Percentiles rank a stretch among this genome's conserved stretches.
phyloP scores from a whole-genome alignment of 1,284 basidiomycete species.

The Coriolopsis trogii region DNA sequence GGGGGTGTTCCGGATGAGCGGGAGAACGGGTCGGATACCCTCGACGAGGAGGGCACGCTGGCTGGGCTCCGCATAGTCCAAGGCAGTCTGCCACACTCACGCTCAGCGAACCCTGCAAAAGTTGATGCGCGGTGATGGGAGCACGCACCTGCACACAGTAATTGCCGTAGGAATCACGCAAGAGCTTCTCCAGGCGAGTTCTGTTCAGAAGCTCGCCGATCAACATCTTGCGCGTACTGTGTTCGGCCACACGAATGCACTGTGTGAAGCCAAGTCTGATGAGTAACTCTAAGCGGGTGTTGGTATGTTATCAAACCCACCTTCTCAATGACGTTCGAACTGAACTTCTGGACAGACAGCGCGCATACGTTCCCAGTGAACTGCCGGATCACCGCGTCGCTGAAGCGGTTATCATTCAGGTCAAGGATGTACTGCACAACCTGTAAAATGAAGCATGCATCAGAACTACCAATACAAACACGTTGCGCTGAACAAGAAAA shows the following conservation, averaged over 20 bases:
- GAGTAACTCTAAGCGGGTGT: neutral
- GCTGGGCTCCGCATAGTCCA: conserved; percentile 91
- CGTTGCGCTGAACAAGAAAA: conserved; percentile 15
- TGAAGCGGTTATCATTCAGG: conserved; percentile 97
- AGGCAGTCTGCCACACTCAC: conserved; percentile 67
- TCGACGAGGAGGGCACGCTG: conserved; percentile 90
- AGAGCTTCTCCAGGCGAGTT: conserved; percentile 91
- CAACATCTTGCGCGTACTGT: conserved; percentile 90
- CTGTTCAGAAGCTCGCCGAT: conserved; percentile 97
- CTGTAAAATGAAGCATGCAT: conserved; percentile 40
- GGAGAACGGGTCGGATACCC: conserved; percentile 95
- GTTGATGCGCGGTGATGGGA: conserved; percentile 6
- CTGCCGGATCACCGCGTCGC: conserved; percentile 96
- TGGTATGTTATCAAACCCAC: conserved; percentile 42
- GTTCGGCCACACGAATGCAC: conserved; percentile 98
- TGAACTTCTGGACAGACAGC: conserved; percentile 98
- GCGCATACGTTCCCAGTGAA: conserved; percentile 98
- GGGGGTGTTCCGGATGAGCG: conserved; percentile 94
- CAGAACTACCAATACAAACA: conserved; percentile 8
- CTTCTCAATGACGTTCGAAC: conserved; percentile 94
- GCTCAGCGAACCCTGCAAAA: conserved; percentile 13
- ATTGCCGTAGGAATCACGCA: conserved; percentile 94
- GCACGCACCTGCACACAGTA: conserved; percentile 83
- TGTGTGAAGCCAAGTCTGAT: conserved; percentile 35
- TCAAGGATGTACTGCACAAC: conserved; percentile 98